These are phyloP conservation scores for Trichophyton verrucosum DNA, from an alignment of 2,329 filamentous ascomycete species.

Conservation along the genomic window DNA sequence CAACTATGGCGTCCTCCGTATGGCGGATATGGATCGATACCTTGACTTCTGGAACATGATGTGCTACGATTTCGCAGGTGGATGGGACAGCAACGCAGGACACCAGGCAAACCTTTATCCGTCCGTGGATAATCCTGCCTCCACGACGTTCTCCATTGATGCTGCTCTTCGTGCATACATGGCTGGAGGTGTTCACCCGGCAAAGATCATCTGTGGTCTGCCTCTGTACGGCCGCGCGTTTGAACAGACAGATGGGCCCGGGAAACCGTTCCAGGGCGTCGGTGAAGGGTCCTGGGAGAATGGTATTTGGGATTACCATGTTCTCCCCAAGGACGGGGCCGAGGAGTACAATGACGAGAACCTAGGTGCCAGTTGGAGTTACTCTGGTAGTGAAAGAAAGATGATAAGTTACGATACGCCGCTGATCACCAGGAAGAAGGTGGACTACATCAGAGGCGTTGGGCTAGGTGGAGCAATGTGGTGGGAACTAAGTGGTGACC, in stretches of 20 bases:
- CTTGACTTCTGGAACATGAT: conserved; percentile 50
- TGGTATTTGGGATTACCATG: conserved; percentile 83
- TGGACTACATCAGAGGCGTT: conserved; percentile 52
- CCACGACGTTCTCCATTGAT: conserved; percentile 68
- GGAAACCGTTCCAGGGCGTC: conserved; percentile 55
- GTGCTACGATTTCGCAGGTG: conserved; percentile 81
- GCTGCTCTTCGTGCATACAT: conserved; percentile 61
- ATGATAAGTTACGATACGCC: conserved; percentile 69
- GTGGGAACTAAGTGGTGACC: conserved; percentile 79
- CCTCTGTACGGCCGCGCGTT: conserved; percentile 86
- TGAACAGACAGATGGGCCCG: conserved; percentile 62
- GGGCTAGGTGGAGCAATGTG: conserved; percentile 86
- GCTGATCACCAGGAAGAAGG: conserved; percentile 55
- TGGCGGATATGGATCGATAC: conserved; percentile 36
- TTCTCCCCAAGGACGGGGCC: conserved; percentile 56
- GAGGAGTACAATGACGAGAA: conserved; percentile 49
- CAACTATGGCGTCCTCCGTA: conserved; percentile 33
- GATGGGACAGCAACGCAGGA: conserved; percentile 59
- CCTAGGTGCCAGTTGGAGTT: conserved; percentile 60
- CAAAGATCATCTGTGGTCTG: conserved; percentile 81
- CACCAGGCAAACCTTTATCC: conserved; percentile 72
- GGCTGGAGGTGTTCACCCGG: conserved; percentile 48
- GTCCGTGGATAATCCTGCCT: conserved; percentile 42
- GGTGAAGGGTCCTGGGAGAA: conserved; percentile 74
- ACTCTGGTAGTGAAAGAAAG: conserved; percentile 45